These are phyloP conservation scores for Lactifluus volemus DNA, from an alignment of 768 basidiomycete genomes.

Conservation along the genomic window DNA sequence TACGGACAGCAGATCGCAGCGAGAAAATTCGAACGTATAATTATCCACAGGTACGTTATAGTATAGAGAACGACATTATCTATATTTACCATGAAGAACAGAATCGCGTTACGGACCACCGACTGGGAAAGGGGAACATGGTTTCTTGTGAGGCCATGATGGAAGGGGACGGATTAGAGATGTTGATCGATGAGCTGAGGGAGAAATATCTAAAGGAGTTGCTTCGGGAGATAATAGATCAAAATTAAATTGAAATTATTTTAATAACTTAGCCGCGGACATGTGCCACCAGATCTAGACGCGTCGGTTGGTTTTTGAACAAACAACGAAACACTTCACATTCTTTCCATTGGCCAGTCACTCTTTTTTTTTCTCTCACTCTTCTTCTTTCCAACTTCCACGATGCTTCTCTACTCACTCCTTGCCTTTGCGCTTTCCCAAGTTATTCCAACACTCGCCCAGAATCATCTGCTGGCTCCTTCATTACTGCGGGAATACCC, in stretches of 20 bases:
- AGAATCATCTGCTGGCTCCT: slow-evolving; percentile 21
- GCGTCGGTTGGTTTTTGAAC: too few species aligned
- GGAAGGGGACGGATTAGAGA: slow-evolving; percentile 14
- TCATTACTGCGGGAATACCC: slow-evolving; percentile 32
- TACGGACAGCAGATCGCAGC: slow-evolving; percentile 76
- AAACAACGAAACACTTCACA: too few species aligned
- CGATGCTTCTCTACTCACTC: slow-evolving; percentile 27
- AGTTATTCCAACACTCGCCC: slow-evolving; percentile 22
- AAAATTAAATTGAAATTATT: too few species aligned
- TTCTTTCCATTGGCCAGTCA: too few species aligned
- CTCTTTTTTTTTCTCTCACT: neutral
- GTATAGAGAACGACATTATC: neutral
- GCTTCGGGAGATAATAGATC: slow-evolving; percentile 5
- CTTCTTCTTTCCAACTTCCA: neutral
- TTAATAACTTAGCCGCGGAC: too few species aligned
- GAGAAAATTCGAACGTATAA: slow-evolving; percentile 98
- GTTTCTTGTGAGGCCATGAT: slow-evolving; percentile 19
- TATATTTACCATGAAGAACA: neutral
- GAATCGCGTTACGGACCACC: slow-evolving; percentile 20
- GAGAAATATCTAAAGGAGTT: slow-evolving; percentile 6
- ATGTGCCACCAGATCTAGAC: too few species aligned
- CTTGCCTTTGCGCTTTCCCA: slow-evolving; percentile 39
- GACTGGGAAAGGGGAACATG: slow-evolving; percentile 17
- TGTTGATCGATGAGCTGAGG: slow-evolving; percentile 9
- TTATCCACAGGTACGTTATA: slow-evolving; percentile 62